Conservation (phyloP, 2,329 filamentous ascomycete genomes). For the Phialophora tarda region DNA sequence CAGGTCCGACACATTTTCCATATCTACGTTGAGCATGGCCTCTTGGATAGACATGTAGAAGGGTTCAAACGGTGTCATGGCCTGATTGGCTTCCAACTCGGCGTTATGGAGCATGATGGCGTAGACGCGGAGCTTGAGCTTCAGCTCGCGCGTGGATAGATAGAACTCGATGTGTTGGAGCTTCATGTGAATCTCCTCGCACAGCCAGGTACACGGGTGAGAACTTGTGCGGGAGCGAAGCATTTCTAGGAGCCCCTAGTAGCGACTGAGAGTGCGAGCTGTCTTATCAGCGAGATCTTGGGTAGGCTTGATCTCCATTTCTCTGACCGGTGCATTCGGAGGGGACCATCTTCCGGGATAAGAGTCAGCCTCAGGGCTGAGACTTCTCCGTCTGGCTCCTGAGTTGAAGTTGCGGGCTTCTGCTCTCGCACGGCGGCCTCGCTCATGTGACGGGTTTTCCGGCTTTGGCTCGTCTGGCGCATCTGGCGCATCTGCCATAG, state of each 20-base stretch:
- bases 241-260: background rate
- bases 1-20: constrained; percentile 8
- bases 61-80: background rate
- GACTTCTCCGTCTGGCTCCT: background rate
- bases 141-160: background rate
- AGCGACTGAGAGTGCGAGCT: constrained; percentile 2
- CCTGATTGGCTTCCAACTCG: background rate
- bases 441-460: background rate
- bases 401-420: background rate
- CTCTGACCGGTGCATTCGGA: background rate
- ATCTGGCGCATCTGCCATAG: background rate
- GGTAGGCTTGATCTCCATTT: constrained; percentile 2
- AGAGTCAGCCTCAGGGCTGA: background rate
- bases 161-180: constrained; percentile 1
- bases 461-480: background rate
- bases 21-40: background rate
- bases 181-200: constrained; percentile 1
- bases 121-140: constrained; percentile 4
- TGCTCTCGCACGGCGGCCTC: background rate
- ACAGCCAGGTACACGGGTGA: background rate
- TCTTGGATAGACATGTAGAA: constrained; percentile 4
- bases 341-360: background rate
- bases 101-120: constrained; percentile 3
- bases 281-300: background rate
- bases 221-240: background rate